A percentile compares a stretch with the other conserved stretches of the same genome.
phyloP scores from a whole-genome alignment of 176 grass and related monocot genomes.

The Oryza rufipogon region DNA sequence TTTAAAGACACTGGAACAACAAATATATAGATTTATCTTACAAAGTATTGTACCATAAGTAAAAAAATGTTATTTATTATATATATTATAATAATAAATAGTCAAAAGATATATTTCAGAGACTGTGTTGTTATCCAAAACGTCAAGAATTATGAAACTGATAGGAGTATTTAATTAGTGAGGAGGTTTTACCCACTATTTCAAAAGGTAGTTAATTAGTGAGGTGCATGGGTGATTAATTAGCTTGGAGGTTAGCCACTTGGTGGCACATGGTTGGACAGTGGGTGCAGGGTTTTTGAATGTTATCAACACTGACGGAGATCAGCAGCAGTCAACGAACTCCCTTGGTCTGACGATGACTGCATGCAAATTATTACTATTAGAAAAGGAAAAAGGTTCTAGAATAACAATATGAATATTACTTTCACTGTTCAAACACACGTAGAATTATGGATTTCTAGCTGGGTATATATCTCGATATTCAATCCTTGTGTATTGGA shows the following conservation, averaged over 20 bases:
- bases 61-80: no score
- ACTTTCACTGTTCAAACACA: not conserved
- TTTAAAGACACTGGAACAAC: no score
- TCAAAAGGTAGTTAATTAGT: constrained; percentile 7
- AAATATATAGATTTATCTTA: no score
- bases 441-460: not conserved
- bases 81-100: no score
- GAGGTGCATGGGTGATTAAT: not conserved
- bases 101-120: no score
- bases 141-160: no score
- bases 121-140: no score
- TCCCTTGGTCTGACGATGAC: not conserved
- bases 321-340: not conserved
- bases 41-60: no score
- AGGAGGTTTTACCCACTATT: no score
- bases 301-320: not conserved
- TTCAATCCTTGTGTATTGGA: no score
- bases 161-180: not conserved
- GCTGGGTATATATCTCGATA: not conserved
- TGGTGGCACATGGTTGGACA: not conserved
- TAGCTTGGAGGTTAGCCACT: not conserved
- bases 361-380: not conserved
- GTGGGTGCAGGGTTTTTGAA: not conserved
- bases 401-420: not conserved
- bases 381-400: not conserved